Base-by-base conservation (phyloP, 129 eudicot genomes). In the Flaveria trinervia region DNA sequence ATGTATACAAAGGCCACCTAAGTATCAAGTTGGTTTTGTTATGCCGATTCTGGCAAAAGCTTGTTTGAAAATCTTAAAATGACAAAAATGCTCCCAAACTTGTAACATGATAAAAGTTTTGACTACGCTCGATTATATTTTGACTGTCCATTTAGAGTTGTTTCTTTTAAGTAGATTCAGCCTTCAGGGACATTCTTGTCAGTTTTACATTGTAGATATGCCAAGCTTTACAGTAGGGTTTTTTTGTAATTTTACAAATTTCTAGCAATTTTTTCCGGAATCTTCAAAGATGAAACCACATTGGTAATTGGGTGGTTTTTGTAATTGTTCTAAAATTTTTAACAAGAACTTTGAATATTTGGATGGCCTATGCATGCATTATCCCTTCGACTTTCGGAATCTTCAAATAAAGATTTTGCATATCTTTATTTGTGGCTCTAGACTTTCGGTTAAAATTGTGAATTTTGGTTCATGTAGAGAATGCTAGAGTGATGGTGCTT, bases 401-500 rank as follows among this genome's bases (percentile, higher is more conserved):
- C n/a, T n/a, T n/a, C n/a, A n/a, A n/a, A n/a, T n/a, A n/a, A n/a
- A n/a, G 23, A 5, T 17, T 68, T 13, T 68, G 9, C 8, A n/a
- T 15, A 10, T 60, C 51, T 33, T 15, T 4, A 2, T 57, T 1
- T 56, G 28, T 1, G 26, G 52, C 52, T 36, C 33, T 50, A 50
- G 28, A 28, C 9, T 76, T 54, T 43, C 9, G 30, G 45, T 52
- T 41, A 18, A 26, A 68, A 39, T n/a, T 77, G 20, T 59, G 36
- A 60, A 30, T 11, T 20, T 41, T 50, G 50, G 16, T 72, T 70
- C 64, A 57, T 88, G 82, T 73, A 90, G 98, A 90, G 74, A 81
- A 82, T 75, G 92, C 95, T 57, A 81, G 95, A 23, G 96, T 93
- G 78, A 93, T 93, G 98, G 98, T 92, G 71, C 90, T 92, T 75